These are phyloP conservation scores for Sergeia podlipaevii DNA, from an alignment of 208 protist genomes.

Conservation along the genomic window DNA sequence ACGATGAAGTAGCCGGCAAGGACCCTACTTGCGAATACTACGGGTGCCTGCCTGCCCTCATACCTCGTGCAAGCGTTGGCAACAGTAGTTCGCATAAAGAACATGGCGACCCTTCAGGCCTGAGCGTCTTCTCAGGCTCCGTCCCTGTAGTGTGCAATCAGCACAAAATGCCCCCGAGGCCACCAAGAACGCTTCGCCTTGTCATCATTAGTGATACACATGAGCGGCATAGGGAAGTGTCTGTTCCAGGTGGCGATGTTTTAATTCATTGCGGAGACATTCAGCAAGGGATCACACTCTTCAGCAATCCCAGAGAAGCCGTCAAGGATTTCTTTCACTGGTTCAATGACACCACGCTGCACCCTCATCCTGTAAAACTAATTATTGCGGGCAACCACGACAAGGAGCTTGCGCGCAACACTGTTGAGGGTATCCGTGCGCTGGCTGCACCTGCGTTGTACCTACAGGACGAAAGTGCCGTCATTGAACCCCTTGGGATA, in stretches of 20 bases:
- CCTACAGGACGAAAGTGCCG: constrained; percentile 36
- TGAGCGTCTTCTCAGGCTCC: not conserved
- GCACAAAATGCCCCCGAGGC: constrained; percentile 17
- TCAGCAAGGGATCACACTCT: constrained; percentile 31
- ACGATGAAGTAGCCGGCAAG: too few relatives aligned
- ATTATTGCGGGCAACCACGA: constrained; percentile 89
- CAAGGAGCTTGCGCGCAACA: constrained; percentile 20
- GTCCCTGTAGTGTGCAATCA: constrained; percentile 10
- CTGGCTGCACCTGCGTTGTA: constrained; percentile 55
- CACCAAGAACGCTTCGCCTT: constrained; percentile 28
- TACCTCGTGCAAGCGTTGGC: constrained; percentile 3
- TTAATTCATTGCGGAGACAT: constrained; percentile 71
- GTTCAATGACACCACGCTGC: constrained; percentile 31
- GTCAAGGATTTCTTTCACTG: constrained; percentile 59
- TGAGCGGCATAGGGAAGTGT: constrained; percentile 44
- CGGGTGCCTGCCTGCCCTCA: constrained; percentile 24
- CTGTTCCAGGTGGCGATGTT: constrained; percentile 50
- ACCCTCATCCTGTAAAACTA: constrained; percentile 80
- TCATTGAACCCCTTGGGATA: constrained; percentile 41
- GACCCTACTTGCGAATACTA: constrained; percentile 40
- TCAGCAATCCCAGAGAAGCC: constrained; percentile 8
- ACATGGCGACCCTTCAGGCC: not conserved
- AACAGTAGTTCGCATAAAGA: not conserved
- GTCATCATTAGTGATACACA: constrained; percentile 79
- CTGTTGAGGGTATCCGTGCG: constrained; percentile 12